Conservation (phyloP, 2,329 filamentous ascomycete genomes). For the Fonsecaea pedrosoi region DNA sequence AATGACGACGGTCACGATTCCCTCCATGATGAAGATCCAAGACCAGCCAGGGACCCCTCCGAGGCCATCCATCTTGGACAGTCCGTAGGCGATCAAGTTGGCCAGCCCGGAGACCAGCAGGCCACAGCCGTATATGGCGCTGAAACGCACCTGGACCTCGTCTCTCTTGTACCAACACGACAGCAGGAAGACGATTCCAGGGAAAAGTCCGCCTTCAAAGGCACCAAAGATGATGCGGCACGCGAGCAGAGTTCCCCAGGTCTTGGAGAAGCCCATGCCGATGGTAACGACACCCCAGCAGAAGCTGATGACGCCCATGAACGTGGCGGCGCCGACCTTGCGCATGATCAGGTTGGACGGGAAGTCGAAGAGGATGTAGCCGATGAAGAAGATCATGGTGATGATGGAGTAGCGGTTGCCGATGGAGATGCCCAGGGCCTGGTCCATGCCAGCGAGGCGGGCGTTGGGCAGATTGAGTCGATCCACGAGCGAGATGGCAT, state of each 20-base stretch:
- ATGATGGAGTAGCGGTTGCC: constrained; percentile 31
- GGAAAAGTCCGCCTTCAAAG: constrained; percentile 47
- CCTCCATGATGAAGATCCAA: constrained; percentile 40
- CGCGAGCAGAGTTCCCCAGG: constrained; percentile 29
- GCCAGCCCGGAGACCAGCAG: constrained; percentile 41
- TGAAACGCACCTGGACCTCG: constrained; percentile 44
- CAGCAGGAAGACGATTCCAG: constrained; percentile 51
- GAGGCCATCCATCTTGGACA: constrained; percentile 42
- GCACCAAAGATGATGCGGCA: constrained; percentile 43
- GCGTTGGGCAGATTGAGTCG: constrained; percentile 12
- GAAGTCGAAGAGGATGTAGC: constrained; percentile 44
- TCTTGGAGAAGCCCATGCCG: constrained; percentile 4
- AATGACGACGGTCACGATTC: constrained; percentile 3
- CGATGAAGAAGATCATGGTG: constrained; percentile 43
- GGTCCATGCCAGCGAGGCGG: constrained; percentile 8
- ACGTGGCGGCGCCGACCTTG: constrained; percentile 24
- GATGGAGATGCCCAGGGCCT: background rate
- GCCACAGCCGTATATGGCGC: constrained; percentile 38
- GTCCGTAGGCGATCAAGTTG: constrained; percentile 48
- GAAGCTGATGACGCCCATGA: constrained; percentile 11
- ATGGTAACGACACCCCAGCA: constrained; percentile 37
- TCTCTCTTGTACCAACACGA: constrained; percentile 51
- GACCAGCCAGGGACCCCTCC: constrained; percentile 46
- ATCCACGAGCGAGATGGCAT: constrained; percentile 9
- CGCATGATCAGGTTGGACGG: constrained; percentile 56